Conservation (phyloP, 2,329 filamentous ascomycete species). For the Akanthomyces dipterigenus region DNA sequence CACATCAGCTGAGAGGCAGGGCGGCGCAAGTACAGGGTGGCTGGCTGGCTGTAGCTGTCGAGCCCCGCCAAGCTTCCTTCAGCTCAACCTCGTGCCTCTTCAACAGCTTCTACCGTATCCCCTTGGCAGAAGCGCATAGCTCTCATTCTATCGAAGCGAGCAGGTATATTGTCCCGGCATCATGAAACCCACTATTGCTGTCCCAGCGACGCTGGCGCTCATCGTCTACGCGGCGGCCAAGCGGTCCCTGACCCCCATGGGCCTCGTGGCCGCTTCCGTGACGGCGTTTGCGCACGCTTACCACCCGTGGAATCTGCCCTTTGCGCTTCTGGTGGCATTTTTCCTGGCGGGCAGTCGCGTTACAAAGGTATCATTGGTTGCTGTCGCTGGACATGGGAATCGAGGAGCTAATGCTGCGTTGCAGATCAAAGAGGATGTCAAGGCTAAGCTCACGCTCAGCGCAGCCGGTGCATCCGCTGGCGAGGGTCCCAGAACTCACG, state of each 20-base stretch:
- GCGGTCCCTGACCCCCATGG: conserved; percentile 71
- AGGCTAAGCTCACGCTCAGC: conserved; percentile 72
- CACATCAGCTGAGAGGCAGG: neutral
- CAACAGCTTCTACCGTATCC: neutral
- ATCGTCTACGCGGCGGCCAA: conserved; percentile 62
- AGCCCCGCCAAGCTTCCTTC: neutral
- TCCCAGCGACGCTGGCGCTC: conserved; percentile 52
- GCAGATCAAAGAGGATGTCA: conserved; percentile 80
- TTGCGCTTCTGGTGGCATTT: conserved; percentile 74
- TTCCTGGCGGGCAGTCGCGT: conserved; percentile 78
- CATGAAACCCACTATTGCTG: conserved; percentile 54
- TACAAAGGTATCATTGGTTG: conserved; percentile 58
- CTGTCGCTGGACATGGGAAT: neutral
- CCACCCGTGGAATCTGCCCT: conserved; percentile 94
- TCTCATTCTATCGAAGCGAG: neutral
- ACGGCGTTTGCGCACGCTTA: conserved; percentile 77
- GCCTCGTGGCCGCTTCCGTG: conserved; percentile 62
- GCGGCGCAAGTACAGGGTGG: neutral
- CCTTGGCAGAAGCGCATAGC: neutral
- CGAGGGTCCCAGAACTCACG: conserved; percentile 74
- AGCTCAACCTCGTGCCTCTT: neutral
- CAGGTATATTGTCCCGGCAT: conserved; percentile 12
- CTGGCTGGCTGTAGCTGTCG: neutral
- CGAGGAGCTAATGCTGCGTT: conserved; percentile 14
- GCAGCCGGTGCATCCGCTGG: conserved; percentile 67